Evolutionary conservation across 164 flowering plant genomes (phyloP).

Genomic region (Akebia trifoliata): DNA sequence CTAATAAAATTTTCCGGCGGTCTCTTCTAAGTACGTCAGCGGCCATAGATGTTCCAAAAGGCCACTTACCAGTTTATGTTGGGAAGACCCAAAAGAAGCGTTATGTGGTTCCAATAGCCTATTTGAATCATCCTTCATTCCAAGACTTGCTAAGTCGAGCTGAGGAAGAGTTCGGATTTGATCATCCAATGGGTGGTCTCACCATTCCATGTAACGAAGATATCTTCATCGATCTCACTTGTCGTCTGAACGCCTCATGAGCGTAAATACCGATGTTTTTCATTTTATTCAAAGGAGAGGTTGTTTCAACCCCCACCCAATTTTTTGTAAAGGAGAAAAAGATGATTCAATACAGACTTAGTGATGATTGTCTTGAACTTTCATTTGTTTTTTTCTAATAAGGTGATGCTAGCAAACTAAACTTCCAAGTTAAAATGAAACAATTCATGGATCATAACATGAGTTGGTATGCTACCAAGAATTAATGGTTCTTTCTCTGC

Average conservation of each 20-base stretch:
- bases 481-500: no score
- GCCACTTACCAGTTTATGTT: conserved; percentile 32
- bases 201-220: conserved; percentile 10
- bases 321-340: background rate
- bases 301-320: background rate
- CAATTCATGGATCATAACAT: no score
- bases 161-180: conserved; percentile 12
- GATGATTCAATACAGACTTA: conserved; percentile 1
- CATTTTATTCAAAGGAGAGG: background rate
- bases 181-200: conserved; percentile 15
- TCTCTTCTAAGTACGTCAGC: background rate
- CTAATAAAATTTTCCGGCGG: conserved; percentile 13
- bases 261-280: background rate
- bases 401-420: background rate
- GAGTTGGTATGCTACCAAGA: no score
- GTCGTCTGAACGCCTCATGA: background rate
- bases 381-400: background rate
- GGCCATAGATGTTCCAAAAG: conserved; percentile 23
- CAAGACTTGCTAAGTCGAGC: conserved; percentile 28
- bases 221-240: background rate
- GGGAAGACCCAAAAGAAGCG: conserved; percentile 34
- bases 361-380: no score
- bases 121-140: conserved; percentile 37
- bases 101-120: conserved; percentile 35
- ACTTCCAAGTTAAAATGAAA: no score